phyloP scores from a whole-genome alignment of 2,329 filamentous ascomycete genomes.

The Penicillium sp. region DNA sequence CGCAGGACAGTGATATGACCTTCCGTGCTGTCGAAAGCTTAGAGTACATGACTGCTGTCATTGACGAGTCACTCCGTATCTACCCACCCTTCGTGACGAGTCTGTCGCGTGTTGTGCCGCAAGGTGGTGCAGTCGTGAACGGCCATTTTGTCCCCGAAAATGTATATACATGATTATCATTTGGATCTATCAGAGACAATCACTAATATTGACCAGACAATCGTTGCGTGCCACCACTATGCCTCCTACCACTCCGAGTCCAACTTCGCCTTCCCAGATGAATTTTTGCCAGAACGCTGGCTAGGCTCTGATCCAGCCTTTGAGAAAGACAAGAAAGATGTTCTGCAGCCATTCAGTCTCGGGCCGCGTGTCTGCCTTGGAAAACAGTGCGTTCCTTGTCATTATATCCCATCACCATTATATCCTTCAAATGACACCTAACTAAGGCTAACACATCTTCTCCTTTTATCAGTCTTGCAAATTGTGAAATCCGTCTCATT shows the following conservation, averaged over 20 bases:
- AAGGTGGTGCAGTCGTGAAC: slow-evolving; percentile 33
- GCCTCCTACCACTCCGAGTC: slow-evolving; percentile 25
- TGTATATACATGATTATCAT: slow-evolving; percentile 8
- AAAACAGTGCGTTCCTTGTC: slow-evolving; percentile 22
- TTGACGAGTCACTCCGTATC: slow-evolving; percentile 51
- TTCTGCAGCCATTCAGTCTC: slow-evolving; percentile 35
- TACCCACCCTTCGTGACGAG: slow-evolving; percentile 43
- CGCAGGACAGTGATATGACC: slow-evolving; percentile 31
- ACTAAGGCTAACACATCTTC: background rate
- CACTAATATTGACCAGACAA: slow-evolving; percentile 8
- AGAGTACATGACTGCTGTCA: slow-evolving; percentile 47
- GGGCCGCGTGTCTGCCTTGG: slow-evolving; percentile 40
- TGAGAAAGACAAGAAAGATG: slow-evolving; percentile 23
- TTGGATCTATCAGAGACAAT: too few relatives aligned
- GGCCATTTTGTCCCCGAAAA: slow-evolving; percentile 34
- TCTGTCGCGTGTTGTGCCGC: slow-evolving; percentile 29
- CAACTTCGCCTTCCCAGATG: slow-evolving; percentile 26
- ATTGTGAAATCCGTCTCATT: slow-evolving; percentile 27
- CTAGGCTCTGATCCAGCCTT: slow-evolving; percentile 21
- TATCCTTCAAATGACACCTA: background rate
- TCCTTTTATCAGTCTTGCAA: slow-evolving; percentile 20
- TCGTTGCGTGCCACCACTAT: slow-evolving; percentile 24
- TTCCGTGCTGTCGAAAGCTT: slow-evolving; percentile 29
- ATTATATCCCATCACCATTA: background rate
- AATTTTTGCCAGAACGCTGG: slow-evolving; percentile 39